phyloP scores from a whole-genome alignment of 106 monocot genomes.

The Dendrobium huoshanense region DNA sequence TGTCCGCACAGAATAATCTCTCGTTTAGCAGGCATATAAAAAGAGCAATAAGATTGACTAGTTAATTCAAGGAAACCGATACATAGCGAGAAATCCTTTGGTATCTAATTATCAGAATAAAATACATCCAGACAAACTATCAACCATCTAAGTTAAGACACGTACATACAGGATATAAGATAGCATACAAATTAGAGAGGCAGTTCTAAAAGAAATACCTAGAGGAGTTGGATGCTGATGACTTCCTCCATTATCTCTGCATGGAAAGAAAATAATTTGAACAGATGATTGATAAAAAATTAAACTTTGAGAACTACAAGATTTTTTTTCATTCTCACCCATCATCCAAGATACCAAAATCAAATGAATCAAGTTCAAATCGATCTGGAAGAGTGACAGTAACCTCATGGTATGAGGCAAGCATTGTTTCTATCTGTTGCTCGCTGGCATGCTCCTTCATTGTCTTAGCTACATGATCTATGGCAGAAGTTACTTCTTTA shows the following conservation, averaged over 20 bases:
- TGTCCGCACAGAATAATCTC: too few relatives aligned
- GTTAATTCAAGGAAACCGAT: too few relatives aligned
- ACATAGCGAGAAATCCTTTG: too few relatives aligned
- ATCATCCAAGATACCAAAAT: slow-evolving; percentile 41
- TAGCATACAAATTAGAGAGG: not conserved
- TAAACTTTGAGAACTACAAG: slow-evolving; percentile 3
- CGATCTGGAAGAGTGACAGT: slow-evolving; percentile 41
- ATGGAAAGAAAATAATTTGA: not conserved
- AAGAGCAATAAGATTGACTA: not conserved
- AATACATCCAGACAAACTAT: too few relatives aligned
- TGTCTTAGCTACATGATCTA: not conserved
- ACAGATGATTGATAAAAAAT: not conserved
- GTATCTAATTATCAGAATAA: too few relatives aligned
- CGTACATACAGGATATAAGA: not conserved
- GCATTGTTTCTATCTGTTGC: slow-evolving; percentile 22
- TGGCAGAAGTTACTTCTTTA: slow-evolving; percentile 8
- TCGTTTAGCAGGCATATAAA: not conserved
- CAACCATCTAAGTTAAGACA: not conserved
- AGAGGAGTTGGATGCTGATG: slow-evolving; percentile 8
- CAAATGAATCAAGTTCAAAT: slow-evolving; percentile 75
- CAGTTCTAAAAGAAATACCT: slow-evolving; percentile 24
- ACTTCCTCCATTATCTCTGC: slow-evolving; percentile 17
- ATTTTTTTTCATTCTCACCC: slow-evolving; percentile 34
- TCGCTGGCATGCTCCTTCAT: slow-evolving; percentile 4
- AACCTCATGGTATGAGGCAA: slow-evolving; percentile 13